phyloP scores from a whole-genome alignment of 129 eudicot species.

The Lactuca sativa region DNA sequence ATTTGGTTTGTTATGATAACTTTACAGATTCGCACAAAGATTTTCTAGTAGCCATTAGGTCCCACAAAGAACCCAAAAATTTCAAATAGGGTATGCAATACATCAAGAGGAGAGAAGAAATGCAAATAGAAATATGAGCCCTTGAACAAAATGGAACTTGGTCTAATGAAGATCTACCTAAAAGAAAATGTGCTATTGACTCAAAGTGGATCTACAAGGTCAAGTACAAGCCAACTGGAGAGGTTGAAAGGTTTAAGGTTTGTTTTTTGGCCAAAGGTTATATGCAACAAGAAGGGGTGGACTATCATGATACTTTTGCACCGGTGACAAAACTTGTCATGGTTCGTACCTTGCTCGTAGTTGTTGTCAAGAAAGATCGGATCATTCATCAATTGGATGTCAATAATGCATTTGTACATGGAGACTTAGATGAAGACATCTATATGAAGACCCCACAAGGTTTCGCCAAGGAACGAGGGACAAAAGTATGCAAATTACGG shows the following conservation, averaged over 20 bases:
- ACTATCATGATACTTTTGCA: too few species aligned
- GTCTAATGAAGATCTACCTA: not conserved
- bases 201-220: constrained; percentile 3
- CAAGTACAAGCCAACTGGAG: not conserved
- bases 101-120: not conserved
- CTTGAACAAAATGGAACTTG: not conserved
- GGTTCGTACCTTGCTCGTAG: too few species aligned
- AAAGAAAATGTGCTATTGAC: not conserved
- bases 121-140: not conserved
- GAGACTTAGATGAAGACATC: not conserved
- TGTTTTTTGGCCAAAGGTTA: too few species aligned
- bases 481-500: not conserved
- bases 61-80: not conserved
- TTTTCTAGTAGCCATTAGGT: not conserved
- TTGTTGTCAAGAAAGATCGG: too few species aligned
- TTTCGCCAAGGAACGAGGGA: not conserved
- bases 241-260: too few species aligned
- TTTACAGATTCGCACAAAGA: not conserved
- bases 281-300: too few species aligned
- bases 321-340: too few species aligned
- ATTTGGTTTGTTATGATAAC: not conserved
- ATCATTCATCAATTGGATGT: not conserved
- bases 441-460: not conserved
- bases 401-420: not conserved
- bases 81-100: not conserved